These are phyloP conservation scores for Cytospora piceae DNA, from an alignment of 2,329 filamentous ascomycete genomes.

Conservation along the genomic window DNA sequence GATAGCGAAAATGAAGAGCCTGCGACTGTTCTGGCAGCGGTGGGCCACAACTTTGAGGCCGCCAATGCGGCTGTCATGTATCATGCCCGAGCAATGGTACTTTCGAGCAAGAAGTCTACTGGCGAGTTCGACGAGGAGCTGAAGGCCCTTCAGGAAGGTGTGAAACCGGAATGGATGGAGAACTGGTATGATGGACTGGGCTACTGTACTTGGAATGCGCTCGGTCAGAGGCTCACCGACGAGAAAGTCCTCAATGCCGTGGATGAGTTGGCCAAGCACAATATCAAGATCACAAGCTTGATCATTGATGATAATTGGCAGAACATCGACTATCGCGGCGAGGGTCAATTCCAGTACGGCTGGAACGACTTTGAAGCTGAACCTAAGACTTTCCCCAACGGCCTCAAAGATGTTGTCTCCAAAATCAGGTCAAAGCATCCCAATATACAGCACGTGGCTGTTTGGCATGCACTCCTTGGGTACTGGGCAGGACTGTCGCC, in stretches of 20 bases:
- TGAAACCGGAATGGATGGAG: conserved; percentile 71
- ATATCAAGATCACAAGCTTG: conserved; percentile 79
- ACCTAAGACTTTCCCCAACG: conserved; percentile 74
- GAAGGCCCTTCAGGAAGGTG: conserved; percentile 49
- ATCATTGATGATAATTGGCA: conserved; percentile 99
- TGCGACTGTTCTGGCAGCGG: conserved; percentile 69
- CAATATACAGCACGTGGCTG: conserved; percentile 79
- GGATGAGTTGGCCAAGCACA: conserved; percentile 68
- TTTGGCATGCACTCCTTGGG: conserved; percentile 88
- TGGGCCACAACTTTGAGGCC: conserved; percentile 72
- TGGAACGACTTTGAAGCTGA: conserved; percentile 91
- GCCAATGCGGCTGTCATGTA: conserved; percentile 84
- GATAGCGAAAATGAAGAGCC: conserved; percentile 62
- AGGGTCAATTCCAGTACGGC: conserved; percentile 60
- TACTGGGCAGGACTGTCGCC: conserved; percentile 92
- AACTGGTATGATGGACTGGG: conserved; percentile 92
- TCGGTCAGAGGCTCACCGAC: conserved; percentile 82
- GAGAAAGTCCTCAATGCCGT: conserved; percentile 78
- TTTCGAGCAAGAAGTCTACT: conserved; percentile 47
- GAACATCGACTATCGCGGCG: conserved; percentile 61
- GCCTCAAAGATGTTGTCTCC: conserved; percentile 71
- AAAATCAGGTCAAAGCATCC: conserved; percentile 71
- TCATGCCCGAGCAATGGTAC: conserved; percentile 72
- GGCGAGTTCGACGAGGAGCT: conserved; percentile 52
- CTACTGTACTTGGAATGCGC: conserved; percentile 95